These are phyloP conservation scores for Fusarium sublunatum DNA, from an alignment of 2,329 filamentous ascomycete species.

Conservation along the genomic window DNA sequence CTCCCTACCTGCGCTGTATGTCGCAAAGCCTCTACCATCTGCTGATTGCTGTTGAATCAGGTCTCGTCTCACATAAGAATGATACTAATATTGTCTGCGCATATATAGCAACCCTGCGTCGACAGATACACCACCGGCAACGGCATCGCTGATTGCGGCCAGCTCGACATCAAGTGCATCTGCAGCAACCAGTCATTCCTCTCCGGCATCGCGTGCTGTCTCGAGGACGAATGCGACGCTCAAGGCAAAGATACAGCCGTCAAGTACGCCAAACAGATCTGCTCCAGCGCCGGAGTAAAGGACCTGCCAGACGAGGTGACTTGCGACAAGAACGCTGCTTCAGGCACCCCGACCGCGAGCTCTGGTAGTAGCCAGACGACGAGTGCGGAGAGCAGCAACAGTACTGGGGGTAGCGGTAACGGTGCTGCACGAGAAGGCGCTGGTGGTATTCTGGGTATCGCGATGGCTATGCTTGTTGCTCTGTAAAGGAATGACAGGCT, in stretches of 20 bases:
- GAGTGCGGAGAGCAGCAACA: background rate
- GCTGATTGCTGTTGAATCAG: background rate
- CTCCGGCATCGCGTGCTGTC: slow-evolving; percentile 56
- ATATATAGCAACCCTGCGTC: slow-evolving; percentile 50
- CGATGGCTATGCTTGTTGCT: slow-evolving; percentile 46
- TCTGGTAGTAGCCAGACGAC: slow-evolving; percentile 10
- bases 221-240: slow-evolving; percentile 50
- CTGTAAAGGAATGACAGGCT: slow-evolving; percentile 34
- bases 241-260: slow-evolving; percentile 51
- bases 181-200: slow-evolving; percentile 57
- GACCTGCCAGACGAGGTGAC: slow-evolving; percentile 52
- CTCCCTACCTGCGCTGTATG: slow-evolving; percentile 56
- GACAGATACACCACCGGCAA: slow-evolving; percentile 49
- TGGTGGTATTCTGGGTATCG: slow-evolving; percentile 44
- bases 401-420: slow-evolving; percentile 5
- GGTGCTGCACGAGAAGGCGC: slow-evolving; percentile 30
- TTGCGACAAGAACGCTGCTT: slow-evolving; percentile 46
- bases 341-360: slow-evolving; percentile 28
- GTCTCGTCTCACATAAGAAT: background rate
- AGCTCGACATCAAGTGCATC: slow-evolving; percentile 55
- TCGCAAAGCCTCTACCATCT: slow-evolving; percentile 16
- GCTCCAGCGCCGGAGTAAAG: slow-evolving; percentile 51
- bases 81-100: slow-evolving; percentile 14
- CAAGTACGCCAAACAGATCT: slow-evolving; percentile 54
- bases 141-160: slow-evolving; percentile 53